These are phyloP conservation scores for Fusarium newnesense DNA, from an alignment of 2,329 filamentous ascomycete genomes.

Conservation along the genomic window DNA sequence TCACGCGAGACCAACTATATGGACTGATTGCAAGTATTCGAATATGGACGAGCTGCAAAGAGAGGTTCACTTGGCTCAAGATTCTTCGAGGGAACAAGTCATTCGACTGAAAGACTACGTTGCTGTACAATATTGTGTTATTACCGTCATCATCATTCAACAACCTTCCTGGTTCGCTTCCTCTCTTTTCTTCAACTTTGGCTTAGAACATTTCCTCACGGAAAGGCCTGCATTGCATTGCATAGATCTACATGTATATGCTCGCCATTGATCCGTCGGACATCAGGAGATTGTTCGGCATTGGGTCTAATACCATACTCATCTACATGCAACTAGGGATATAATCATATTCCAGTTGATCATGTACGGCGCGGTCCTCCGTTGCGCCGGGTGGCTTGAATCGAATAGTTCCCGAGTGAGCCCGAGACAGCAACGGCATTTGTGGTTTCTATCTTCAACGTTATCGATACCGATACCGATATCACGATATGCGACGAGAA, in stretches of 20 bases:
- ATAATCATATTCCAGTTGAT: conserved; percentile 22
- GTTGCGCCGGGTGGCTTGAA: conserved; percentile 28
- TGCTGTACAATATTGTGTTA: conserved; percentile 22
- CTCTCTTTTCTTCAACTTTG: conserved; percentile 6
- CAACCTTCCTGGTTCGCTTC: conserved; percentile 5
- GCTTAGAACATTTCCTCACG: conserved; percentile 4
- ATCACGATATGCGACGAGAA: background rate
- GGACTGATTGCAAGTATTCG: background rate
- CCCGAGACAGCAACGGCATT: conserved; percentile 27
- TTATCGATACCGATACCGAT: conserved; percentile 24
- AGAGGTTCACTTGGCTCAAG: background rate
- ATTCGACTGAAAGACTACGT: background rate
- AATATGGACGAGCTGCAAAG: conserved; percentile 19
- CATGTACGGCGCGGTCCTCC: conserved; percentile 34
- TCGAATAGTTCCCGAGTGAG: conserved; percentile 21
- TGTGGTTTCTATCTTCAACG: conserved; percentile 12
- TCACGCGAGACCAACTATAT: conserved; percentile 1
- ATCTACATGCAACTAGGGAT: conserved; percentile 16
- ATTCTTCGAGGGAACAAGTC: background rate
- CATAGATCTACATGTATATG: conserved; percentile 8
- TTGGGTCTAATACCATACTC: conserved; percentile 20
- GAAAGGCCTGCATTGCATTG: conserved; percentile 9
- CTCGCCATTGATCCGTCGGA: conserved; percentile 20
- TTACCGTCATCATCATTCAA: background rate
- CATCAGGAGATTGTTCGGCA: conserved; percentile 37